Evolutionary conservation across 345 rosid genomes (phyloP).

Genomic region (Hypericum perforatum): DNA sequence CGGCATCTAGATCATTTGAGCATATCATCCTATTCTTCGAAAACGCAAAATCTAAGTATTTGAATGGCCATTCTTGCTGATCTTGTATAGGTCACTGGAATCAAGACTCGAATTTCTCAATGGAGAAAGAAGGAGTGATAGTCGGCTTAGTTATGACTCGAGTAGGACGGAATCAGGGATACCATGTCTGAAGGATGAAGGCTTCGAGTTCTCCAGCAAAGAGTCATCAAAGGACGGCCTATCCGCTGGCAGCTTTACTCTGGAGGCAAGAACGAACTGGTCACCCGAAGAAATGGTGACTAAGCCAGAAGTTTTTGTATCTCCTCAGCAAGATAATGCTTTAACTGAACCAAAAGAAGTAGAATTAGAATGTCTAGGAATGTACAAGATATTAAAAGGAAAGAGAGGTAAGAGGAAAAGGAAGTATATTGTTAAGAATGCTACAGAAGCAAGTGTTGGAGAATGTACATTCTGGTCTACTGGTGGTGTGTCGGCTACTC

Average conservation of each 20-base stretch:
- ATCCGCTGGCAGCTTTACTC: conserved; percentile 78
- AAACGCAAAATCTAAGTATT: no score
- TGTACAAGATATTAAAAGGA: conserved; percentile 35
- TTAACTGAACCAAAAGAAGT: conserved; percentile 24
- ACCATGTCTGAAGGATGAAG: conserved; percentile 41
- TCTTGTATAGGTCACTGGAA: conserved; percentile 53
- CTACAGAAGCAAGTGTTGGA: conserved; percentile 52
- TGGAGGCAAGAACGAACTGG: conserved; percentile 46
- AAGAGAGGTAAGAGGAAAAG: conserved; percentile 85
- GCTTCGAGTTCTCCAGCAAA: conserved; percentile 50
- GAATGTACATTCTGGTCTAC: conserved; percentile 43
- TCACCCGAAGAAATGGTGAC: conserved; percentile 32
- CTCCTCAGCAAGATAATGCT: conserved; percentile 24
- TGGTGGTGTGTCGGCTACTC: conserved; percentile 29
- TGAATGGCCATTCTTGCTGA: neutral
- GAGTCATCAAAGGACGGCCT: conserved; percentile 53
- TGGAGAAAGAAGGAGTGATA: conserved; percentile 39
- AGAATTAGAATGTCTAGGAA: conserved; percentile 30
- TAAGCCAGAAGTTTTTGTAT: conserved; percentile 28
- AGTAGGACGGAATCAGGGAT: conserved; percentile 53
- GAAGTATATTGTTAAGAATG: conserved; percentile 48
- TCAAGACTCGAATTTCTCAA: conserved; percentile 59
- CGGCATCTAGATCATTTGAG: neutral
- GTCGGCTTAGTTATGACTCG: conserved; percentile 36
- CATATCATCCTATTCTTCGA: no score